Evolutionary conservation across 495 filamentous ascomycete species (phyloP), one percentile per base, ranked within the genome.

Genomic region (Apodospora peruviana): DNA sequence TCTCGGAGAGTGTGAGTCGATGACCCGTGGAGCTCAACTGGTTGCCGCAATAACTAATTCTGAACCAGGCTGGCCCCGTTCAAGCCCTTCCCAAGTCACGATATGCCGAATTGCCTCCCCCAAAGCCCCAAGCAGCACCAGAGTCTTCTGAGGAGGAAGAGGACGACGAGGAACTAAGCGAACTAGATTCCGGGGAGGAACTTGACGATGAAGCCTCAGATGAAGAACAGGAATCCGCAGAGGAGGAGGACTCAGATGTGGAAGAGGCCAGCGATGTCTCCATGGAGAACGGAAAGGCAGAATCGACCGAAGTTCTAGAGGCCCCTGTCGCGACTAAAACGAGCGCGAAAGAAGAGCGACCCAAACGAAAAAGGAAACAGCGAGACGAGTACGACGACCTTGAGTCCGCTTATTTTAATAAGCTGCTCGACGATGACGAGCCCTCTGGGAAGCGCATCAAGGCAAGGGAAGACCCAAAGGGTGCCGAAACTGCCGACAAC

Each of bases 1-100:
- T 96, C 67, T 76, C 85, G 23, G 73, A 78, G 22, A 91, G 87
- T 72, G 90, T 93, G 73, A 67, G 86, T 79, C 35, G 86, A 87
- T 71, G 62, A 79, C 75, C 36, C 14, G n/a, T 12, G 17, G 16
- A 16, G 20, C 12, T 4, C 21, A 27, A 40, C 35, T 53, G 21
- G 14, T 3, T 2, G 36, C 8, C 2, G 27, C 16, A 32, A 40
- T 18, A 38, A 23, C 64, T 70, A 36, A 69, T 43, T 36, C 2
- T 34, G 9, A 38, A 17, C 12, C 64, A 90, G 86, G 75, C 81
- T 57, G 86, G 86, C 19, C 84, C 83, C 36, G 83, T 86, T 9
- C 74, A 82, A 70, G 65, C 72, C 1, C 72, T 70, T 17, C 75
- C 84, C 0, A 67, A 74, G 49, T 64, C 78, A 17, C 69, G 73